Conservation (phyloP, 228 moss, liverwort and hornwort species). For the Sphagnum magellanicum region DNA sequence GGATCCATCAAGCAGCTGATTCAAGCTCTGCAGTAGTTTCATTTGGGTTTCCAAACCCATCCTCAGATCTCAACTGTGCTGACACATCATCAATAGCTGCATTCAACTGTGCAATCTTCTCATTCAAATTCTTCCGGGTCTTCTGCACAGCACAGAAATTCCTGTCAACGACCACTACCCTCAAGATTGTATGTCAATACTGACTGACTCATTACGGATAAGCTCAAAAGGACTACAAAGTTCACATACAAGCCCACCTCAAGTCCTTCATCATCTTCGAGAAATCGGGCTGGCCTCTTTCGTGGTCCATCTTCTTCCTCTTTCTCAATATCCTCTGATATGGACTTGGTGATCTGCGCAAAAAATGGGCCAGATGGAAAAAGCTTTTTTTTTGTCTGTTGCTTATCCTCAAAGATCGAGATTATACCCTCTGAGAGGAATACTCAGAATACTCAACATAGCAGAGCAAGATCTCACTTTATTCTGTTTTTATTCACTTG, state of each 20-base stretch:
- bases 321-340: conserved; percentile 47
- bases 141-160: conserved; percentile 44
- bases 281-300: conserved; percentile 64
- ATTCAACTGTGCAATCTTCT: conserved; percentile 91
- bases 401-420: too few species aligned
- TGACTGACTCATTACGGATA: too few species aligned
- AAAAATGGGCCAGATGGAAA: too few species aligned
- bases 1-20: conserved; percentile 50
- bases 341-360: conserved; percentile 48
- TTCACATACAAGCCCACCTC: conserved; percentile 40
- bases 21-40: conserved; percentile 77
- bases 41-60: conserved; percentile 53
- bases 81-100: conserved; percentile 91
- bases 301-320: conserved; percentile 48
- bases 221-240: too few species aligned
- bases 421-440: too few species aligned
- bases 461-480: too few species aligned
- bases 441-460: too few species aligned
- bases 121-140: conserved; percentile 80
- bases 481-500: too few species aligned
- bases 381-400: too few species aligned
- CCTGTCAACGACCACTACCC: too few species aligned
- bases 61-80: conserved; percentile 81
- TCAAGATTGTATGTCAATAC: too few species aligned
- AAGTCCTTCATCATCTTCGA: conserved; percentile 82